Conservation (phyloP, 2,329 filamentous ascomycete genomes). For the Fusarium oxysporum region DNA sequence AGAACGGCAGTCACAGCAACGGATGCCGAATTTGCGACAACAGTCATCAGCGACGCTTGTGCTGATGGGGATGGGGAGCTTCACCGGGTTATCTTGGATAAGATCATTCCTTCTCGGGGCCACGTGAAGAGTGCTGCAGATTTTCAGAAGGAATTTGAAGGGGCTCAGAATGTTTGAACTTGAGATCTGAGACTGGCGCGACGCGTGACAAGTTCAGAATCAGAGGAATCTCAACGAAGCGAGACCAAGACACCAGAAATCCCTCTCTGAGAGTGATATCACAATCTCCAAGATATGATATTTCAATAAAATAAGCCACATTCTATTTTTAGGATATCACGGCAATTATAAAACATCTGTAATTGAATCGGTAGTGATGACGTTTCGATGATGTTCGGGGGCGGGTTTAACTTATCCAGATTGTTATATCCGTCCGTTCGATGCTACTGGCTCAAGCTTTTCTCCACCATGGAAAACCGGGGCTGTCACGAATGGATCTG, state of each 20-base stretch:
- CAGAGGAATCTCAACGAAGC: background rate
- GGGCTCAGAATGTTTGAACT: background rate
- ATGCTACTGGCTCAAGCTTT: background rate
- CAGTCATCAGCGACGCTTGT: constrained; percentile 3
- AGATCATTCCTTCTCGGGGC: background rate
- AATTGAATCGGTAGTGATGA: background rate
- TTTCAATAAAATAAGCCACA: background rate
- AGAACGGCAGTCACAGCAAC: background rate
- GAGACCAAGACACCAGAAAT: fast-evolving
- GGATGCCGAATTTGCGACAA: constrained; percentile 7
- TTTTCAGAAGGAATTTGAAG: background rate
- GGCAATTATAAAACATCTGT: background rate
- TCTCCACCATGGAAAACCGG: background rate
- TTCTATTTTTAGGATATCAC: background rate
- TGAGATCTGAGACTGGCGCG: no score
- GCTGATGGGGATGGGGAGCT: background rate
- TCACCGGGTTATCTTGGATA: background rate
- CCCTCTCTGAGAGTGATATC: fast-evolving
- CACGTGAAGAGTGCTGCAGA: background rate
- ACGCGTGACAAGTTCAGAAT: fast-evolving
- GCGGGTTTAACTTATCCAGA: fast-evolving
- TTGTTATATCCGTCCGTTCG: background rate
- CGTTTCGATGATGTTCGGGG: background rate
- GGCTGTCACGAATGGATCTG: background rate
- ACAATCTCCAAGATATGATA: fast-evolving